Evolutionary conservation across 306 rosid genomes (phyloP), one percentile per base, ranked within the genome.

Genomic region (Prosopis cineraria): DNA sequence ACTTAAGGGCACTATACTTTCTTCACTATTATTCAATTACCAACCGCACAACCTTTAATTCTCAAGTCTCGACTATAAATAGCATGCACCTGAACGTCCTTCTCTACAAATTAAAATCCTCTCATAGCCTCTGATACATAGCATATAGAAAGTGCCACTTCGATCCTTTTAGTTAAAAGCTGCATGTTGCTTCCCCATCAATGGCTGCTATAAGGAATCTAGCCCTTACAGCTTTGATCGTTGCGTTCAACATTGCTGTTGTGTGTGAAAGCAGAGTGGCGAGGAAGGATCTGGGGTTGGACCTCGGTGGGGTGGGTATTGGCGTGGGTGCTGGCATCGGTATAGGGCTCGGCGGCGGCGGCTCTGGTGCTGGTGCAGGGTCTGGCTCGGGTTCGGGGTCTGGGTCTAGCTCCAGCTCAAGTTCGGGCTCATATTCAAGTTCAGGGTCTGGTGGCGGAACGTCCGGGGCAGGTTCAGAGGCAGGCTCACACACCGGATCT

Each of bases 281-380:
- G 19, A 87, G 94, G 75, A 88, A 88, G 78, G 87, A 92, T 73
- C 82, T 92, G 2, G 93, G 94, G 9, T 33, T 90, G 76, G 84
- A 88, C 83, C 81, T 91, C 1, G 97, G 93, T 69, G 92, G 93
- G 10, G 1, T 86, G 6, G 93, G 94, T 45, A 1, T 85, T 67
- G 93, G 93, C 9, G 5, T 84, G 16, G 93, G 94, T 50, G 65
- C 90, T 31, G 88, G 93, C 11, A 0, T 87, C 19, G 93, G 93
- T 41, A 17, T 86, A 22, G 92, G 92, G 7, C 60, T 79, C 31
- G 87, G 96, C 3, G 95, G 91, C 5, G 80, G 89, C 0, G 90
- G 92, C 7, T 33, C 86, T 6, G 87, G 91, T 6, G 20, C 90
- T 0, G 94, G 93, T 3, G 44, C 91, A 0, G 84, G 83, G 0